Percentiles rank a stretch among this genome's conserved stretches.
Conservation (phyloP, 306 rosid species). For the Acacia crassicarpa region DNA sequence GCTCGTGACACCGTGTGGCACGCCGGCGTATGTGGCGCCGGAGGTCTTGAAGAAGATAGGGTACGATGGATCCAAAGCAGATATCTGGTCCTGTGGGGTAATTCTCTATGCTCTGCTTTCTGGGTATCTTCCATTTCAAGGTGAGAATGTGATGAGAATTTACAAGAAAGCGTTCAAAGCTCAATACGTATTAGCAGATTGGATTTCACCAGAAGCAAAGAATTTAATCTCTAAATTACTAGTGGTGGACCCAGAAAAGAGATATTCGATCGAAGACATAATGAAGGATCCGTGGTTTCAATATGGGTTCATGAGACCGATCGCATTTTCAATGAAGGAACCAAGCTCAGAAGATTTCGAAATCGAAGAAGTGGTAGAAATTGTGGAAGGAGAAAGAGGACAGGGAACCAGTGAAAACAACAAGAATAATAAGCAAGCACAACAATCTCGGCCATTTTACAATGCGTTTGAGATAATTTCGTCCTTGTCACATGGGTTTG, state of each 20-base stretch:
- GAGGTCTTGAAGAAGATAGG: constrained; percentile 76
- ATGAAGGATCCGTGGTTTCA: constrained; percentile 70
- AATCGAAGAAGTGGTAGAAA: constrained; percentile 16
- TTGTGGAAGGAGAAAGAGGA: neutral
- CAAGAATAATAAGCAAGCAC: too few relatives aligned
- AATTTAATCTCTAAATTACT: constrained; percentile 53
- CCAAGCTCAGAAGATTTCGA: neutral
- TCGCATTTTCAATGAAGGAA: constrained; percentile 48
- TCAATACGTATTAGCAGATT: constrained; percentile 54
- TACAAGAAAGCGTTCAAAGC: constrained; percentile 76
- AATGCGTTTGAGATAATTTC: constrained; percentile 89
- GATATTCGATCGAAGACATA: constrained; percentile 57
- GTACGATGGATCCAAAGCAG: constrained; percentile 77
- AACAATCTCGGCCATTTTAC: constrained; percentile 55
- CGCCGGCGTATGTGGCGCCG: constrained; percentile 89
- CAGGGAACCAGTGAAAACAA: neutral
- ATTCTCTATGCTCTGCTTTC: constrained; percentile 64
- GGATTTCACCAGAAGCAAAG: constrained; percentile 64
- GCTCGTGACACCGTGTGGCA: constrained; percentile 82
- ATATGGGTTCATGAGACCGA: constrained; percentile 49
- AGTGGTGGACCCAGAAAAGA: constrained; percentile 62
- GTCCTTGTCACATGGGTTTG: constrained; percentile 66
- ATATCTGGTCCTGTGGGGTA: constrained; percentile 87
- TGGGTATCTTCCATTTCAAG: constrained; percentile 71
- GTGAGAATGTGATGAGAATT: constrained; percentile 63